A percentile compares a stretch with the other conserved stretches of the same genome.
These are phyloP conservation scores for Coix lacrymajobi DNA, from an alignment of 176 grass and related monocot genomes.

Conservation along the genomic window DNA sequence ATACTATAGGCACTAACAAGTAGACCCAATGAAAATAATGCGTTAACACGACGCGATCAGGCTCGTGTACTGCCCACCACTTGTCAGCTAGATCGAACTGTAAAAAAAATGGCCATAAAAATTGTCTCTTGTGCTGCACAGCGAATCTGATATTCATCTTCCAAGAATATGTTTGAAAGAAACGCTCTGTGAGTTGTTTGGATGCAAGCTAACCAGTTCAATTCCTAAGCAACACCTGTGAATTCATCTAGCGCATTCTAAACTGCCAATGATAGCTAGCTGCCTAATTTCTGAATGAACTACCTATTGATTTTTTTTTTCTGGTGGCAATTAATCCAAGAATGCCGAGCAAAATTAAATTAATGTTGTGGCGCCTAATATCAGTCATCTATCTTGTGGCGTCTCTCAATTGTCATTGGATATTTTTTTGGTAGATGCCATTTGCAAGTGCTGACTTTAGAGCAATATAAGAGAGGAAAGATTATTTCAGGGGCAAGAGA, in stretches of 20 bases:
- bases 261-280: neutral
- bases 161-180: neutral
- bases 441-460: slow-evolving; percentile 2
- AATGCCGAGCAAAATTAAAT: neutral
- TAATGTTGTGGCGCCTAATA: neutral
- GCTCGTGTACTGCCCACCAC: neutral
- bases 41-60: neutral
- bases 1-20: neutral
- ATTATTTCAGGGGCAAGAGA: neutral
- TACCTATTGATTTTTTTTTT: neutral
- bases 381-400: neutral
- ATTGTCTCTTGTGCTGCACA: neutral
- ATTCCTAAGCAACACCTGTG: neutral
- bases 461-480: neutral
- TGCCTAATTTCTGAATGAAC: neutral
- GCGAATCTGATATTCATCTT: neutral
- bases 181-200: neutral
- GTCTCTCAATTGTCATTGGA: neutral
- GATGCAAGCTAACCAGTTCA: neutral
- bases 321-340: neutral
- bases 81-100: neutral
- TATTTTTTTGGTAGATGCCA: slow-evolving; percentile 9
- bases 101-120: neutral
- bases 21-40: neutral
- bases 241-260: neutral